These are phyloP conservation scores for Hypoxylon sp. DNA, from an alignment of 2,329 filamentous ascomycete species.

Conservation along the genomic window DNA sequence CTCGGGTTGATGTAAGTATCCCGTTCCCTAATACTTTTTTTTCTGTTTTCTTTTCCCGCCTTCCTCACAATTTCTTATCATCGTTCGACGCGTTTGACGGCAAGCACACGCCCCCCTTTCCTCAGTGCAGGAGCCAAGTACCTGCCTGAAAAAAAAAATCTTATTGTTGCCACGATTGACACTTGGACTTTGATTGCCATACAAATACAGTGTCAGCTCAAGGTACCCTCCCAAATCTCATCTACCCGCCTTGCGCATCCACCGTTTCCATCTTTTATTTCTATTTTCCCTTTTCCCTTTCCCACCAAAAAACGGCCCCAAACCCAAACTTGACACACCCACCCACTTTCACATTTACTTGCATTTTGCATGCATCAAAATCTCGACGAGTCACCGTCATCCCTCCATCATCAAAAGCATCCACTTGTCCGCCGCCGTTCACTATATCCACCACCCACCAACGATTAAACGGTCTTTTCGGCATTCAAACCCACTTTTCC, in stretches of 20 bases:
- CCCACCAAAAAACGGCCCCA: conserved; percentile 43
- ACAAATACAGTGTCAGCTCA: conserved; percentile 40
- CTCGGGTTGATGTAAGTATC: conserved; percentile 43
- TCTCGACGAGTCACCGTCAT: conserved; percentile 54
- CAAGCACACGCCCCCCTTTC: conserved; percentile 29
- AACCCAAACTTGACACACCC: conserved; percentile 47
- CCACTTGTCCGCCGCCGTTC: conserved; percentile 49
- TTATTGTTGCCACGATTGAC: conserved; percentile 39
- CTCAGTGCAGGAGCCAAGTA: conserved; percentile 29
- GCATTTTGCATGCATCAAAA: conserved; percentile 54
- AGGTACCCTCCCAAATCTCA: conserved; percentile 41
- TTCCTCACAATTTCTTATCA: conserved; percentile 37
- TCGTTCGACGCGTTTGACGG: conserved; percentile 41
- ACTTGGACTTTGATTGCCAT: conserved; percentile 32
- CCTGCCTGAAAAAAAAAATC: conserved; percentile 24
- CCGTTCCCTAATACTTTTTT: conserved; percentile 40
- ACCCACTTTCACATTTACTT: conserved; percentile 53
- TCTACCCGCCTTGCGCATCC: conserved; percentile 41
- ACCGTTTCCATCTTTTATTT: conserved; percentile 45
- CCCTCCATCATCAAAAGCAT: conserved; percentile 47
- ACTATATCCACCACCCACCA: conserved; percentile 46
- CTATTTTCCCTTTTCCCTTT: conserved; percentile 47
- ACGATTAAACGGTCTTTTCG: conserved; percentile 49
- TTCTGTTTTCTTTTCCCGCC: conserved; percentile 30
- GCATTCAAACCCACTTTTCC: conserved; percentile 52